Evolutionary conservation across 2,329 filamentous ascomycete species (phyloP), one percentile per base, ranked within the genome.

Genomic region (Colletotrichum cereale): DNA sequence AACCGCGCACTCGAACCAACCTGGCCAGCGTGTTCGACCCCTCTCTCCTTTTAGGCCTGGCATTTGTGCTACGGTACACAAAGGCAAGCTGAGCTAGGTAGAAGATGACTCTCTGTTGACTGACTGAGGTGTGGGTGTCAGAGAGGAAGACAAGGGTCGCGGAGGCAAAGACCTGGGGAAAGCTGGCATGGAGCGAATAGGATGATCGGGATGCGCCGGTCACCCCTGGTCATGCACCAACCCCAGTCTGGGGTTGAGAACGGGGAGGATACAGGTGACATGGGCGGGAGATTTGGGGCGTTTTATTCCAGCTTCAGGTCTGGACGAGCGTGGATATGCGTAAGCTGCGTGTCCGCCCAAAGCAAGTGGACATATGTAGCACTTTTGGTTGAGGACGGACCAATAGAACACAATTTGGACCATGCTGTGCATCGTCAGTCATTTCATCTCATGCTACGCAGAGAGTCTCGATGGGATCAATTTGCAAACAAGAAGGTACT

Each of bases 121-220:
- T 34, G 26, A 62, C n/a, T 68, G 69, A 60, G 64, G 65, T 56
- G 58, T 68, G 69, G 58, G 67, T 50, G 60, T 66, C 36, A 31
- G 38, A 57, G 47, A 47, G 38, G 31, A 31, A 40, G 38, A 38
- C 60, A 66, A 44, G 70, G 70, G 61, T 72, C 61, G 60, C 61
- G 47, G 48, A 58, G 57, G 64, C 67, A 61, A 60, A 72, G 62
- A 70, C 70, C 70, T 72, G 67, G 70, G 70, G 70, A 71, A 72
- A 47, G 60, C 65, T 56, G 53, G 47, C 44, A 60, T 34, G 38
- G 40, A 26, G 40, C 67, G 66, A 72, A 72, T 71, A 56, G 47
- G 53, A 66, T 61, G 40, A 44, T 63, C 60, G 66, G 66, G 61
- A 72, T 71, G 61, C 70, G 56, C 60, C 60, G 60, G 58, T 36